Percentiles rank a stretch among this genome's conserved stretches.
Conservation (phyloP, 2,329 filamentous ascomycete genomes). For the Fusarium clavum region DNA sequence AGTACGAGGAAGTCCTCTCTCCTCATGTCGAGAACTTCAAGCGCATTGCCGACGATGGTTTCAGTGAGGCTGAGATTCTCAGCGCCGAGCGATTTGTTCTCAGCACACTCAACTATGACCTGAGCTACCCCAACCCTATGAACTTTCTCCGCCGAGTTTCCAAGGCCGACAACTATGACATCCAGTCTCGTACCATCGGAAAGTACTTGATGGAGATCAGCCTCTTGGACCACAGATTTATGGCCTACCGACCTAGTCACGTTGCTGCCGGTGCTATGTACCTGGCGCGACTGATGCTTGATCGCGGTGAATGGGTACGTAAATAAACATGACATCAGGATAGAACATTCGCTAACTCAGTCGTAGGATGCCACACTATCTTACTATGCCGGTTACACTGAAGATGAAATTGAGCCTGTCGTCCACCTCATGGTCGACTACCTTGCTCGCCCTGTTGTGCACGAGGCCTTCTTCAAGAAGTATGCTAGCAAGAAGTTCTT, state of each 20-base stretch:
- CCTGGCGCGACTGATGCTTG: slow-evolving; percentile 87
- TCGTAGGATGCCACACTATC: slow-evolving; percentile 81
- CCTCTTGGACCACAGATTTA: slow-evolving; percentile 93
- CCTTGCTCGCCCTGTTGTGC: slow-evolving; percentile 86
- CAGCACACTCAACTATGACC: slow-evolving; percentile 90
- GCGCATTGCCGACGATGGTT: slow-evolving; percentile 96
- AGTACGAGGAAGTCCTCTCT: slow-evolving; percentile 98
- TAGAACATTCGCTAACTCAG: slow-evolving; percentile 47
- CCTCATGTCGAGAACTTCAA: slow-evolving; percentile 98
- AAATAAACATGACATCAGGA: not conserved
- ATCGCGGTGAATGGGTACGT: slow-evolving; percentile 90
- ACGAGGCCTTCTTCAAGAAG: slow-evolving; percentile 99
- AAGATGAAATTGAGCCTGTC: slow-evolving; percentile 92
- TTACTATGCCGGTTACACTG: slow-evolving; percentile 93
- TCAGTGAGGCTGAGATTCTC: slow-evolving; percentile 93
- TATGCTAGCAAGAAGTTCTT: slow-evolving; percentile 99
- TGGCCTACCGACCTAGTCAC: slow-evolving; percentile 88
- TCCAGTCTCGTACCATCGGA: slow-evolving; percentile 94
- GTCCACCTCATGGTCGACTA: slow-evolving; percentile 97
- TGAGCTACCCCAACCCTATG: slow-evolving; percentile 99
- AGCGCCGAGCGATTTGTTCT: slow-evolving; percentile 97
- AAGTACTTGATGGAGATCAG: slow-evolving; percentile 99
- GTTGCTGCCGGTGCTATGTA: slow-evolving; percentile 96
- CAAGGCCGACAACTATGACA: slow-evolving; percentile 99
- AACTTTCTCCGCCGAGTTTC: slow-evolving; percentile 99